These are phyloP conservation scores for Lasiosphaeria hispida DNA, from an alignment of 495 filamentous ascomycete genomes.

Conservation along the genomic window DNA sequence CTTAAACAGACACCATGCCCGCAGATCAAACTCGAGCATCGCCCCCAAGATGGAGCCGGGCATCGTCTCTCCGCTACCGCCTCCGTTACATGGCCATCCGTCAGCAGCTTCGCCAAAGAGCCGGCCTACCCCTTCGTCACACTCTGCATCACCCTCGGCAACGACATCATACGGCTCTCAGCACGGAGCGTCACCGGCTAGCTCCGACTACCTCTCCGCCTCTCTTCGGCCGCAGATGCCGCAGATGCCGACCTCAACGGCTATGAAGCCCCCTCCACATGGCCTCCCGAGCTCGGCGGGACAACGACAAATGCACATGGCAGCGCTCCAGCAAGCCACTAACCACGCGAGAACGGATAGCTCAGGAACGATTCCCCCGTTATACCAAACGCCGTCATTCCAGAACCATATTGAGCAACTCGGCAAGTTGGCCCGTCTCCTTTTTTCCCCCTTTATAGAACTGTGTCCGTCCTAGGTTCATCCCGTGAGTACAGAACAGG, in stretches of 20 bases:
- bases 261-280: slow-evolving; percentile 40
- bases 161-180: slow-evolving; percentile 73
- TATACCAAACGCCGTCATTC: slow-evolving; percentile 77
- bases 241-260: slow-evolving; percentile 36
- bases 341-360: slow-evolving; percentile 34
- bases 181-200: slow-evolving; percentile 63
- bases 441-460: slow-evolving; percentile 57
- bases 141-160: slow-evolving; percentile 72
- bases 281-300: slow-evolving; percentile 39
- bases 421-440: slow-evolving; percentile 77
- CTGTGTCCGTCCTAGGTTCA: slow-evolving; percentile 80
- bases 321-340: slow-evolving; percentile 34
- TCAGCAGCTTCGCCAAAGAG: slow-evolving; percentile 54
- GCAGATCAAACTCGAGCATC: slow-evolving; percentile 67
- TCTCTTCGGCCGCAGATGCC: slow-evolving; percentile 45
- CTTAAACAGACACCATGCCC: slow-evolving; percentile 66
- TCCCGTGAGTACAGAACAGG: slow-evolving; percentile 87
- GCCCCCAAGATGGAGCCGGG: slow-evolving; percentile 69
- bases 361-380: slow-evolving; percentile 41
- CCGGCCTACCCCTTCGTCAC: slow-evolving; percentile 79
- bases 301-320: slow-evolving; percentile 41
- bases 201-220: slow-evolving; percentile 50
- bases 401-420: slow-evolving; percentile 96
- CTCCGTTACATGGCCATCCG: slow-evolving; percentile 53
- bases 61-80: slow-evolving; percentile 46